phyloP scores from a whole-genome alignment of 1,139 yeast genomes.

The Sugiyamaella sp. region DNA sequence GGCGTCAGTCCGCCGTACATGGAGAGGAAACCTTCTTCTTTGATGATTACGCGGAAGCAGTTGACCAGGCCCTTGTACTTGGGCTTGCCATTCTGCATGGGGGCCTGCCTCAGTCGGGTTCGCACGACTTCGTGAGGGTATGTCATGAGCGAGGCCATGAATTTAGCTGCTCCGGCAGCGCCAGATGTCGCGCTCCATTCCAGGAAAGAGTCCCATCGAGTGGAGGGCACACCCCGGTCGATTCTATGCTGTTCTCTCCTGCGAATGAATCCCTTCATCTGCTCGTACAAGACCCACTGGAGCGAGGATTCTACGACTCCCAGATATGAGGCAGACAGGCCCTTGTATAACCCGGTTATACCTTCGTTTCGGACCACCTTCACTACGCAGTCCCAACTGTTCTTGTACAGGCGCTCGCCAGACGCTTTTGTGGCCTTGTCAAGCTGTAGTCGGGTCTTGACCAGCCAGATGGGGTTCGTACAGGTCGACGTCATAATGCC shows the following conservation, averaged over 20 bases:
- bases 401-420: slow-evolving; percentile 66
- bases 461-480: slow-evolving; percentile 99
- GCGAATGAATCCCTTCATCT: slow-evolving; percentile 76
- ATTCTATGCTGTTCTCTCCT: slow-evolving; percentile 52
- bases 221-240: slow-evolving; percentile 46
- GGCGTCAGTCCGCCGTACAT: slow-evolving; percentile 99
- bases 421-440: slow-evolving; percentile 56
- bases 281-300: slow-evolving; percentile 97
- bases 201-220: slow-evolving; percentile 65
- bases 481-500: slow-evolving; percentile 96
- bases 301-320: slow-evolving; percentile 93
- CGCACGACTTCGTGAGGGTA: slow-evolving; percentile 98
- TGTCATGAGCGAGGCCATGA: slow-evolving; percentile 87
- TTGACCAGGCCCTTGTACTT: slow-evolving; percentile 90
- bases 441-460: slow-evolving; percentile 90
- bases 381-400: slow-evolving; percentile 81
- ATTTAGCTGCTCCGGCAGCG: slow-evolving; percentile 96
- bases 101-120: slow-evolving; percentile 95
- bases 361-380: slow-evolving; percentile 80
- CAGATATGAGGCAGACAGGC: slow-evolving; percentile 89
- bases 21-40: slow-evolving; percentile 89
- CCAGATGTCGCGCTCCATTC: slow-evolving; percentile 98
- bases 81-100: slow-evolving; percentile 73
- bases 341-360: slow-evolving; percentile 74
- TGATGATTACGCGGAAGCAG: slow-evolving; percentile 77